phyloP scores from a whole-genome alignment of 768 basidiomycete species.

The Leccinum disarticulatum region DNA sequence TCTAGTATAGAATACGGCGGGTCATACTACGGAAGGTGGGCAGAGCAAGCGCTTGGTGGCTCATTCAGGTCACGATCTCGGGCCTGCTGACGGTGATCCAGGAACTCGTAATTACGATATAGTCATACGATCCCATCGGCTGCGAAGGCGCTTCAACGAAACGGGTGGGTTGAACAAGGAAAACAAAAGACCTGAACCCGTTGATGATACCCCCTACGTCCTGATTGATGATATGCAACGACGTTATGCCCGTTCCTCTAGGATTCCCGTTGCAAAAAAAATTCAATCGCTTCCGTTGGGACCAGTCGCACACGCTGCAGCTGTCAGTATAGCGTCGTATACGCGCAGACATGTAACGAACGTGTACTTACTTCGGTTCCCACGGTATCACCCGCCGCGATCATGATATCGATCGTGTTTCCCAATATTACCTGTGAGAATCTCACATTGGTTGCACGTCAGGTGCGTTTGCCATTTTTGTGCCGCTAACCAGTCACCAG shows the following conservation, averaged over 20 bases:
- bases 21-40: no score
- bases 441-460: no score
- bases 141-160: constrained; percentile 31
- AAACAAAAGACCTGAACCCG: constrained; percentile 68
- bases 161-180: background rate
- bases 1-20: no score
- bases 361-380: constrained; percentile 24
- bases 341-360: constrained; percentile 33
- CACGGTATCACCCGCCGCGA: no score
- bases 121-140: constrained; percentile 92
- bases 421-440: no score
- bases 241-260: constrained; percentile 78
- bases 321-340: constrained; percentile 1
- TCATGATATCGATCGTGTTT: no score
- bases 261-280: constrained; percentile 90
- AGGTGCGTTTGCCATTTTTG: no score
- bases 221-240: constrained; percentile 91
- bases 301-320: constrained; percentile 92
- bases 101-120: constrained; percentile 77
- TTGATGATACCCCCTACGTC: constrained; percentile 88
- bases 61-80: no score
- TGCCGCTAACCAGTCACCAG: no score
- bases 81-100: no score
- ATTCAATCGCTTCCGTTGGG: constrained; percentile 70
- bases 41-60: no score